Base-by-base conservation (phyloP, 2,329 filamentous ascomycete genomes). In the Lachnellula cervina region DNA sequence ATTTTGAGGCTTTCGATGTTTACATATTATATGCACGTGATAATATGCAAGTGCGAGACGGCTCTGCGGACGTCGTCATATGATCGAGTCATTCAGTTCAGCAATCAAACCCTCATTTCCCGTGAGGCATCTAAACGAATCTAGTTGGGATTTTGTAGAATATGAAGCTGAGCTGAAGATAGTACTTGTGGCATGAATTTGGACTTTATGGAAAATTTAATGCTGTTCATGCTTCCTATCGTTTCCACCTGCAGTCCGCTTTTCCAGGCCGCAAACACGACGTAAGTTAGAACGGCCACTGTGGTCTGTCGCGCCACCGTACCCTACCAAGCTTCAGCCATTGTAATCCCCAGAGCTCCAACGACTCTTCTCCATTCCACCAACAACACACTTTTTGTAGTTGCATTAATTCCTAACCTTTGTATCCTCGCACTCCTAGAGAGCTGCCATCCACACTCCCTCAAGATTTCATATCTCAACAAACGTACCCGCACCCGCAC, bases 351-450 rank as follows among this genome's bases (percentile, higher is more conserved):
- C 42, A 44, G 42, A n/a, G 35, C 17, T 14, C 7, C 25, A 37
- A 49, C 47, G 35, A 34, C 47, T 35, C 47, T 17, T 34, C 13
- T 6, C 25, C 23, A 49, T 44, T 21, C 42, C 16, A 44, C 42
- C 42, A 44, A 13, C 42, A 44, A n/a, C 19, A 17, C 42, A n/a
- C 11, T 13, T 23, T 44, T 21, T 21, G 49, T 43, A 34, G 21
- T 16, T 43, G 28, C 28, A 19, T 52, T 28, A 35, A 37, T 16
- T 17, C 35, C 34, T 25, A 21, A 48, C 14, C 42, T 42, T 58
- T 48, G 49, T 46, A 59, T 45, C 17, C 9, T n/a, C 16, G 16
- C 35, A 50, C 46, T 58, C 55, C 42, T 49, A 52, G 25, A 40
- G 47, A 57, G 51, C 44, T 23, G n/a, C 43, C 55, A 32, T 49